Percentiles rank a stretch among this genome's conserved stretches.
phyloP scores from a whole-genome alignment of 192 early-diverging fungal genomes.

The Linnemannia zychae region DNA sequence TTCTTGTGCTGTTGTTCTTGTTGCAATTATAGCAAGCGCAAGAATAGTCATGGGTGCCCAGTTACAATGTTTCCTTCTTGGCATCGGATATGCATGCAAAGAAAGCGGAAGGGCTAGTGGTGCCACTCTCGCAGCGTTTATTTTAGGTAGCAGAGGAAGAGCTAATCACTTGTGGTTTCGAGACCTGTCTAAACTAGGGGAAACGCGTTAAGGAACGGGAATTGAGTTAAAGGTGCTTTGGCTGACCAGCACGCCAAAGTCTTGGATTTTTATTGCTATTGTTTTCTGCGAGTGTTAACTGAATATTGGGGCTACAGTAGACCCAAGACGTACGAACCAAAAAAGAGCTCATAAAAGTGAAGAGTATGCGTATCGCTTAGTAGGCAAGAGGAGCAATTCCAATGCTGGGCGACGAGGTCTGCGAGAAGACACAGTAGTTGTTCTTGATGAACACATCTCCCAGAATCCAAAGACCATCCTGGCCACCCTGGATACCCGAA shows the following conservation, averaged over 20 bases:
- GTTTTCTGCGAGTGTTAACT: not conserved
- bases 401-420: constrained; percentile 31
- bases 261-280: not conserved
- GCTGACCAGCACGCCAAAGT: not conserved
- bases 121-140: no score
- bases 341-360: not conserved
- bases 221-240: not conserved
- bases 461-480: constrained; percentile 41
- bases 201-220: not conserved
- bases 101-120: no score
- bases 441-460: constrained; percentile 64
- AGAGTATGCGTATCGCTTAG: not conserved
- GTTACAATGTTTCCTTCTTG: no score
- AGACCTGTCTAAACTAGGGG: not conserved
- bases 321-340: not conserved
- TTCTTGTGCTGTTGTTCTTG: no score
- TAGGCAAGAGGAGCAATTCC: constrained; percentile 47
- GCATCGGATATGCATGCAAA: no score
- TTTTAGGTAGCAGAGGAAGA: no score
- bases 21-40: no score
- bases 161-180: not conserved
- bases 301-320: not conserved
- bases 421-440: constrained; percentile 58
- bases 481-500: constrained; percentile 42
- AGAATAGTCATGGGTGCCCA: no score